Base-by-base conservation (phyloP, 176 grass and related monocot species). In the Oryza punctata region DNA sequence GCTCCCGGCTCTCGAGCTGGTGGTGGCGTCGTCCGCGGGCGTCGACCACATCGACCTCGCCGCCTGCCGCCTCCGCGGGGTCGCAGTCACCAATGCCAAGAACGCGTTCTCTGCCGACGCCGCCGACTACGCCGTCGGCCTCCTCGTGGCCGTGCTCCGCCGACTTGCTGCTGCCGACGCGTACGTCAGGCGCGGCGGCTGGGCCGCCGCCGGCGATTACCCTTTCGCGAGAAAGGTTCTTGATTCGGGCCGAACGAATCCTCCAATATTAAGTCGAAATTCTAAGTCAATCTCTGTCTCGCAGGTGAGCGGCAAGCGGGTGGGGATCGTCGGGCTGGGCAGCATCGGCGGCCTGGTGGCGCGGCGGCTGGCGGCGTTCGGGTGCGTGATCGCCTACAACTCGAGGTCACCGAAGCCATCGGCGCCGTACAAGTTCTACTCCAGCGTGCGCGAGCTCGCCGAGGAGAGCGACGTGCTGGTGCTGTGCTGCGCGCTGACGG, bases 301-400 rank as follows among this genome's bases (percentile, higher is more conserved):
- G 63, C 84, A 97, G 94, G 70, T 97, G 60, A 83, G 91, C 41
- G 81, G 91, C 10, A 97, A 93, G 79, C 63, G 91, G 1, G 89
- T 97, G 8, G 94, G 94, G 35, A 88, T 97, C 70, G 78, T 97
- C 7, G 91, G 94, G 0, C 65, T 97, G 1, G 94, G 94, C 6
- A 78, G 84, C 57, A 97, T 97, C 60, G 91, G 94, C 66, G 37
- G 81, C 75, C 59, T 85, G 12, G 67, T 89, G 18, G 94, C 91
- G 23, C 88, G 90, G 13, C 78, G 94, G 0, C 84, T 97, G 0
- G 73, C 75, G 12, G 91, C 86, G 16, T 91, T 97, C 69, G 88
- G 94, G 0, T 93, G 91, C 60, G 3, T 12, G 10, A 38, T 97
- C 2, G 82, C 91, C 3, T 94, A 94, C 85, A 60, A 64, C 70